Conservation (phyloP, 768 basidiomycete genomes). For the Tulasnella sp. region DNA sequence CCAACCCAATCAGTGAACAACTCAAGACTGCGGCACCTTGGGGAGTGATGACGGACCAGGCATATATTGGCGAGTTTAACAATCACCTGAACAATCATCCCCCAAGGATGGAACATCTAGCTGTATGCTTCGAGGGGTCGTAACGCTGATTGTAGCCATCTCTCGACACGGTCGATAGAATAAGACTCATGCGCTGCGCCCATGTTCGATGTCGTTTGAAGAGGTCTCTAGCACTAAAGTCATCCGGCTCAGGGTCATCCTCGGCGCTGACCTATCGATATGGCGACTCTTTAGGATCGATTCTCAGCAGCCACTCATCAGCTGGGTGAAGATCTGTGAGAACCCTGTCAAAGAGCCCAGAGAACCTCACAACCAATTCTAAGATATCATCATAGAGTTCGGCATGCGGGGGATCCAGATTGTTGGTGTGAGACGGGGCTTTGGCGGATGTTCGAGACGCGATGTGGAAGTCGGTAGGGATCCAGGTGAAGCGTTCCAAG, state of each 20-base stretch:
- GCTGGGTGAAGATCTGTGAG: conserved; percentile 6
- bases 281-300: neutral
- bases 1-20: neutral
- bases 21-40: neutral
- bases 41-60: conserved; percentile 28
- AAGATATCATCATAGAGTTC: conserved; percentile 9
- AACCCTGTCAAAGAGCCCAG: neutral
- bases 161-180: neutral
- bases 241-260: neutral
- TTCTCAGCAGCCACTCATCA: neutral
- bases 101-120: conserved; percentile 24
- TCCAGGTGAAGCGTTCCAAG: conserved; percentile 5
- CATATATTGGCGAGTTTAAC: conserved; percentile 34
- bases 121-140: neutral
- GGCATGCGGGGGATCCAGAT: neutral
- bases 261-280: neutral
- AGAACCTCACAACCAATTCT: neutral
- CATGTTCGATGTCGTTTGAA: neutral
- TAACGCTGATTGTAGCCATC: neutral
- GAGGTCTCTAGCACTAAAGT: neutral
- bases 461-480: conserved; percentile 13
- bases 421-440: conserved; percentile 10
- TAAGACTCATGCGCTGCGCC: neutral
- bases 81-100: conserved; percentile 30
- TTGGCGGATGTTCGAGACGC: neutral